Evolutionary conservation across 495 filamentous ascomycete genomes (phyloP).

Genomic region (Hamigera avellanea): DNA sequence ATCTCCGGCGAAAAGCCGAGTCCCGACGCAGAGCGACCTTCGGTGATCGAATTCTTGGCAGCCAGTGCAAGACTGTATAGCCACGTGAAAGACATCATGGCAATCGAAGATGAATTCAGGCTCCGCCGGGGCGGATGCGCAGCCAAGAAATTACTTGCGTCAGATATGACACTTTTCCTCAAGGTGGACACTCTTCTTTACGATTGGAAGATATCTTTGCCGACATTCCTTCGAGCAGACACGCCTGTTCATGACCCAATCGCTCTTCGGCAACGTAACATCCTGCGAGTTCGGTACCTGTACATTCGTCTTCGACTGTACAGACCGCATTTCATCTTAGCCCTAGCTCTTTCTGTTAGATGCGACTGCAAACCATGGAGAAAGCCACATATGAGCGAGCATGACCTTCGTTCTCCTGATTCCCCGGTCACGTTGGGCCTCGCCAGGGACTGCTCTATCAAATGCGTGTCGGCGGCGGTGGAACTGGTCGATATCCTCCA

Average conservation of each 20-base stretch:
- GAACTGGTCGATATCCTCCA: constrained; percentile 4
- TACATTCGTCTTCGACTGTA: constrained; percentile 11
- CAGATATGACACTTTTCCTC: constrained; percentile 3
- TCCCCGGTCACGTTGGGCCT: constrained; percentile 2
- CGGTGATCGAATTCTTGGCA: constrained; percentile 3
- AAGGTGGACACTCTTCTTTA: constrained; percentile 4
- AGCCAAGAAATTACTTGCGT: constrained; percentile 6
- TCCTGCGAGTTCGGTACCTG: constrained; percentile 6
- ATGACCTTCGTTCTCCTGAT: constrained; percentile 1
- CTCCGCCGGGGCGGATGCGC: constrained; percentile 4
- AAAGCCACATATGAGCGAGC: constrained; percentile 1
- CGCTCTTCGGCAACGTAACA: constrained; percentile 5
- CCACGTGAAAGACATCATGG: constrained; percentile 7
- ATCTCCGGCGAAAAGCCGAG: constrained; percentile 1
- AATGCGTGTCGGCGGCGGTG: constrained; percentile 5
- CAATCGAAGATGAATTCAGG: constrained; percentile 4
- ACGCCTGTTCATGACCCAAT: not conserved
- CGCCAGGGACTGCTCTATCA: constrained; percentile 6
- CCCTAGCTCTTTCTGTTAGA: constrained; percentile 2
- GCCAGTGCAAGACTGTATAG: constrained; percentile 5
- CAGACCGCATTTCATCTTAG: constrained; percentile 6
- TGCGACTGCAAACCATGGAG: constrained; percentile 4
- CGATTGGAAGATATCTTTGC: constrained; percentile 3
- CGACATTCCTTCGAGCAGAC: constrained; percentile 1
- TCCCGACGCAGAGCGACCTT: constrained; percentile 1